Percentiles rank a stretch among this genome's conserved stretches.
phyloP scores from a whole-genome alignment of 2,329 filamentous ascomycete species.

The Grosmannia penicillata region DNA sequence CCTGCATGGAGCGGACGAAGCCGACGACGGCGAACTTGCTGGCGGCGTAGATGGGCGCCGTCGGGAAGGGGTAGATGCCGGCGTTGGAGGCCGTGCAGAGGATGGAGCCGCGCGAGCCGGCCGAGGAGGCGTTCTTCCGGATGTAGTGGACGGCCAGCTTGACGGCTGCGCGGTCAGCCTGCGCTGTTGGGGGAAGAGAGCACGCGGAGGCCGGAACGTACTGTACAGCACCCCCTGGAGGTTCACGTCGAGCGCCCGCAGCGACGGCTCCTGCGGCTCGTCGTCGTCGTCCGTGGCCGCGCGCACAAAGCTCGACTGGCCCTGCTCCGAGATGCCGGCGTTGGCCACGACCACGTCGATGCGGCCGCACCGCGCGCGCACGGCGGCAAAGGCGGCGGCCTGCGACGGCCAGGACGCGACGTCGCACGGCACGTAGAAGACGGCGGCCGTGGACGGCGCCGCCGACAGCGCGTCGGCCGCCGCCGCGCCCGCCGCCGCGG shows the following conservation, averaged over 20 bases:
- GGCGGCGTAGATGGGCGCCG: constrained; percentile 32
- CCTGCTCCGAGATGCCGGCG: constrained; percentile 30
- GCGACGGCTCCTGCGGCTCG: constrained; percentile 18
- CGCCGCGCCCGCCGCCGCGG: constrained; percentile 12
- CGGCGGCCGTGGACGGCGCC: constrained; percentile 11
- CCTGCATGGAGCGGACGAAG: constrained; percentile 30
- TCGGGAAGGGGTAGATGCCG: constrained; percentile 34
- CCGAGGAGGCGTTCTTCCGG: constrained; percentile 21
- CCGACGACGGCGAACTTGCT: constrained; percentile 33
- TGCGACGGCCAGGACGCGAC: constrained; percentile 22
- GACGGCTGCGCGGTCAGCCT: constrained; percentile 15
- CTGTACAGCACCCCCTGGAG: constrained; percentile 27
- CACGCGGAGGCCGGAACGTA: constrained; percentile 14
- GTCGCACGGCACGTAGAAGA: constrained; percentile 20
- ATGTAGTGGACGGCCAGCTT: constrained; percentile 36
- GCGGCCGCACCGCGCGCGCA: constrained; percentile 10
- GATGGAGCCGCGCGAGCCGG: constrained; percentile 23
- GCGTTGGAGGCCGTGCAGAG: constrained; percentile 39
- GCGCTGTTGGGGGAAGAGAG: too few species aligned
- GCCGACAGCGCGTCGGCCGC: constrained; percentile 13
- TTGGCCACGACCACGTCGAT: constrained; percentile 35
- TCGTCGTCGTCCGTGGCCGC: constrained; percentile 13
- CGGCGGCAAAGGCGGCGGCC: constrained; percentile 14
- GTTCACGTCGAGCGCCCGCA: constrained; percentile 23
- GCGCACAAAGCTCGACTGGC: constrained; percentile 13